Evolutionary conservation across 2,329 filamentous ascomycete species (phyloP), one percentile per base, ranked within the genome.

Genomic region (Clarireedia hainanense): DNA sequence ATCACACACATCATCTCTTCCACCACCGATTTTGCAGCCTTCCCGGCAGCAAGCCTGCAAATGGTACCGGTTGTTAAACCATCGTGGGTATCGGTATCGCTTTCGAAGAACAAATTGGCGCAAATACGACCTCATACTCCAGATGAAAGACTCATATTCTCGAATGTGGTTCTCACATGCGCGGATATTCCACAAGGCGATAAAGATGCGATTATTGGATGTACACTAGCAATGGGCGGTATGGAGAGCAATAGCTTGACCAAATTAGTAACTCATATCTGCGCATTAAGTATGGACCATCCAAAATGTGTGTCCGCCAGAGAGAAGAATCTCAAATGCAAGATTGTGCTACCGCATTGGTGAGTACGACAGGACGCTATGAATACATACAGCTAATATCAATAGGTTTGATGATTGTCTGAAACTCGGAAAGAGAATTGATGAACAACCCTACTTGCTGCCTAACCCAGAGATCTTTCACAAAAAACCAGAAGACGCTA

Each of bases 301-400:
- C 80, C 84, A 2, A 90, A 91, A 69, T 88, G 86, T 59, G 68
- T 78, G 58, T 69, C 81, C 53, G 86, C 85, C 0, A 61, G 76
- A 45, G 74, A 78, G 7, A 95, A 85, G 70, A 80, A 79, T 2
- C 75, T 89, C 53, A 83, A 83, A 54, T 83, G 83, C 70, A 91
- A 90, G 71, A 86, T 96, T 57, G 89, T 99, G 17, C 76, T 99
- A 52, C 94, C 94, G 39, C 94, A 97, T 68, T 97, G 94, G 89
- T 91, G 74, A 36, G 46, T 47, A 42, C 4, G 15, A 15, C 27
- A 7, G 5, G 15, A n/a, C 39, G 15, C 15, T 14, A 6, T 6
- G n/a, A 20, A 20, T n/a, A 17, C 36, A 2, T 30, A 45, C 45
- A 58, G 50, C 65, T 72, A 60, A 70, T 56, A 27, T 37, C 10